Base-by-base conservation (phyloP, 345 rosid genomes). In the Arabidopsis suecica region DNA sequence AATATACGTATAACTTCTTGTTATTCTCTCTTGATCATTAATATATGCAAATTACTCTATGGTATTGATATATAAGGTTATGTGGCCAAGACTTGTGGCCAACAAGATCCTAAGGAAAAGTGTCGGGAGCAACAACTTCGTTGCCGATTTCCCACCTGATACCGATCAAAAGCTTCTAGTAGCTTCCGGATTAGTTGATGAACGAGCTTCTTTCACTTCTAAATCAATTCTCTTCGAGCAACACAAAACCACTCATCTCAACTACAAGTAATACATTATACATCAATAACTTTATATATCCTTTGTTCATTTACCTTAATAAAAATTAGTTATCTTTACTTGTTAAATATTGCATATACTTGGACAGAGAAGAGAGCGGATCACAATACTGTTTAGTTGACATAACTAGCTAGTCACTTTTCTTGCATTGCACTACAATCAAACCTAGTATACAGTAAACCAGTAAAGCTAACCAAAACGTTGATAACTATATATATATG, bases 81-180 rank as follows among this genome's bases (percentile, higher is more conserved):
- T 87, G 90, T 88, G 91, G 96, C 93, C 90, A 32, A 86, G 84
- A 84, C 80, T 90, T 72, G 86, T 90, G 33, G 93, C 86, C 23
- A 90, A 77, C 78, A 93, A 90, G 83, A 37, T 87, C 81, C 80
- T 93, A 32, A 76, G 82, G 74, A 88, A 80, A 69, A 74, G 85
- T 59, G 59, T 84, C 45, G 91, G 96, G n/a, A 85, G 89, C 89
- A 87, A 75, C 80, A 89, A 83, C 71, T 93, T 93, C n/a, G 86
- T 86, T 0, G 88, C 98, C 0, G 98, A 91, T 82, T 86, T 84
- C 51, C 96, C 91, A 1, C 75, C 66, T 54, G 62, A 65, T 45
- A n/a, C 74, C 11, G 80, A 71, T 57, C 72, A 76, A 60, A 51
- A 76, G 22, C 69, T 82, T 58, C 55, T 68, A 18, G 80, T 74